phyloP scores from a whole-genome alignment of 2,329 filamentous ascomycete species.

The Sporothrix inflata region DNA sequence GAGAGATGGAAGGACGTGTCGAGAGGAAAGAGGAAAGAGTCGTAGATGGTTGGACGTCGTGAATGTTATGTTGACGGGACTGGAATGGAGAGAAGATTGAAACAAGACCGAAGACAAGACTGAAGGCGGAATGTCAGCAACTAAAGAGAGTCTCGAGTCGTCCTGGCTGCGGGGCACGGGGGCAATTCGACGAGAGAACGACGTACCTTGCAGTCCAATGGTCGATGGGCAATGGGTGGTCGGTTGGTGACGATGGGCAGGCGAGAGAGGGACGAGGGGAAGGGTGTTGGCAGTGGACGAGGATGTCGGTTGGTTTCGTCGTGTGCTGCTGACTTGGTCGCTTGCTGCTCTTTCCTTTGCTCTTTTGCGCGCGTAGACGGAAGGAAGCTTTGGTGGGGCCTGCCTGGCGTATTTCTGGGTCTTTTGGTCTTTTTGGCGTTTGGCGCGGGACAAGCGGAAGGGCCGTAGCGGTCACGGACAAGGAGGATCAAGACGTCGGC shows the following conservation, averaged over 20 bases:
- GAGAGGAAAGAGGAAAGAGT: not conserved
- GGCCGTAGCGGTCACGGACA: not conserved
- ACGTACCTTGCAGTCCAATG: not conserved
- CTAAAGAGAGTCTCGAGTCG: not conserved
- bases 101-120: too few species aligned
- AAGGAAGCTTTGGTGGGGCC: conserved; percentile 23
- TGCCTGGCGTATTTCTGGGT: not conserved
- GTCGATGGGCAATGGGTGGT: not conserved
- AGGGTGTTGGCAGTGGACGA: too few species aligned
- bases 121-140: conserved; percentile 7
- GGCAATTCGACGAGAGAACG: not conserved
- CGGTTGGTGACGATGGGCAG: not conserved
- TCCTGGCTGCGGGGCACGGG: not conserved
- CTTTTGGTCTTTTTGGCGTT: not conserved
- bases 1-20: not conserved
- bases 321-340: conserved; percentile 10
- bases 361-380: conserved; percentile 26
- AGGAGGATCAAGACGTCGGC: not conserved
- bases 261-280: too few species aligned
- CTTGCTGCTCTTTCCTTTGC: not conserved
- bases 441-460: conserved; percentile 17
- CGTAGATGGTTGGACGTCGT: not conserved
- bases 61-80: not conserved
- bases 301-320: not conserved
- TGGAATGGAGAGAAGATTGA: not conserved